Conservation (phyloP, 1,139 yeast genomes). For the Yamadazyma kanchanaburiensis region DNA sequence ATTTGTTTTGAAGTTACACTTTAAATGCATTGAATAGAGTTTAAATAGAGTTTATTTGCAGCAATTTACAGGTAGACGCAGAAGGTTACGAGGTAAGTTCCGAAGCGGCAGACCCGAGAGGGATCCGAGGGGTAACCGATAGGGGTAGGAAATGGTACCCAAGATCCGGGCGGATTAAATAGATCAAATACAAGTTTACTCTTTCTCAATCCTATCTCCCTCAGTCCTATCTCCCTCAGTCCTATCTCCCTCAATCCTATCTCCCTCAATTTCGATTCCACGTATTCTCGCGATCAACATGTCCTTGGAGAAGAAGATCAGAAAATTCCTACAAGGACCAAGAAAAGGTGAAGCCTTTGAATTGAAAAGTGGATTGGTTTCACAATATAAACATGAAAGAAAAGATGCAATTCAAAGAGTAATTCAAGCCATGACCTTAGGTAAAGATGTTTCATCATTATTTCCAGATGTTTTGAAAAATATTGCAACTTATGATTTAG, state of each 20-base stretch:
- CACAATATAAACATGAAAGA: constrained; percentile 90
- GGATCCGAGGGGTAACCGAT: too few species aligned
- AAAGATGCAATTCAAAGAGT: constrained; percentile 97
- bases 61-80: too few species aligned
- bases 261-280: neutral
- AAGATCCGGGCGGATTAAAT: too few species aligned
- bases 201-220: too few species aligned
- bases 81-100: too few species aligned
- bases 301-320: constrained; percentile 45
- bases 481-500: constrained; percentile 94
- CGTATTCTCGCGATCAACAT: constrained; percentile 3
- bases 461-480: constrained; percentile 96
- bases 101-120: too few species aligned
- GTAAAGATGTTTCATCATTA: constrained; percentile 93
- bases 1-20: too few species aligned
- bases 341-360: constrained; percentile 80
- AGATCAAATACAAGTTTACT: too few species aligned
- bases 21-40: too few species aligned
- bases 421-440: constrained; percentile 97
- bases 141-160: too few species aligned
- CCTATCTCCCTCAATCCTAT: neutral
- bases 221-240: too few species aligned
- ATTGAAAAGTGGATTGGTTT: constrained; percentile 83
- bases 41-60: too few species aligned
- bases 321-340: constrained; percentile 45